A percentile compares a stretch with the other conserved stretches of the same genome.
phyloP scores from a whole-genome alignment of 2,329 filamentous ascomycete genomes.

The Fusarium lateritium region DNA sequence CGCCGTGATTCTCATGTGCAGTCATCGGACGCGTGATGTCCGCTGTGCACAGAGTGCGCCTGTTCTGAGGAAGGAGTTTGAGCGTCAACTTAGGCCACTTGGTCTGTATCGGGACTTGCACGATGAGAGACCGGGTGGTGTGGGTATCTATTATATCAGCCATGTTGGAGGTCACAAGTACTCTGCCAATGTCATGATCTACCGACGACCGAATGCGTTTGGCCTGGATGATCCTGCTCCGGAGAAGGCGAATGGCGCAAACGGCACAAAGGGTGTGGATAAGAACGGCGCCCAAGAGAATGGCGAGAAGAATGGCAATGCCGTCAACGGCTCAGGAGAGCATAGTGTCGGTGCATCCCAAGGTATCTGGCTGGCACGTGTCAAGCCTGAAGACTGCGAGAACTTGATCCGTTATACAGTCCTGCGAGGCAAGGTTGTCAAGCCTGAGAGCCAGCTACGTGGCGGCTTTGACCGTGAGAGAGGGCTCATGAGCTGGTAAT shows the following conservation, averaged over 20 bases:
- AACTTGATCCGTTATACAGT: slow-evolving; percentile 92
- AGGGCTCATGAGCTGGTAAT: slow-evolving; percentile 88
- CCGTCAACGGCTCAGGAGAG: slow-evolving; percentile 40
- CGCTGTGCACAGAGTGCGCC: slow-evolving; percentile 96
- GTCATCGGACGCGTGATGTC: slow-evolving; percentile 92
- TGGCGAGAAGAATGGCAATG: slow-evolving; percentile 34
- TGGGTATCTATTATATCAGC: slow-evolving; percentile 96
- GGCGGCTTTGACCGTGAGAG: slow-evolving; percentile 90
- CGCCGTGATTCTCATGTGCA: slow-evolving; percentile 92
- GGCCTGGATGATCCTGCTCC: slow-evolving; percentile 62
- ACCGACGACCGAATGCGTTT: slow-evolving; percentile 76
- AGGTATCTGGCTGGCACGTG: slow-evolving; percentile 92
- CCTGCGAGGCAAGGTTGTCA: slow-evolving; percentile 93
- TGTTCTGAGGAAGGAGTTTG: slow-evolving; percentile 87
- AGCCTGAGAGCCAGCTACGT: slow-evolving; percentile 86
- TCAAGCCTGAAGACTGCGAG: slow-evolving; percentile 91
- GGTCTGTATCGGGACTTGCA: slow-evolving; percentile 89
- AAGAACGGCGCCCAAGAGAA: slow-evolving; percentile 10
- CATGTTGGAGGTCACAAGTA: slow-evolving; percentile 99
- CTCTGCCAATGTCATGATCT: slow-evolving; percentile 93
- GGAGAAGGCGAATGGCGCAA: slow-evolving; percentile 47
- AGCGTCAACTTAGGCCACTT: slow-evolving; percentile 87
- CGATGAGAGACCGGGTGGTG: slow-evolving; percentile 90
- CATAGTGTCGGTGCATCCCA: slow-evolving; percentile 77
- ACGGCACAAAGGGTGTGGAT: slow-evolving; percentile 50